Conservation (phyloP, 2,329 filamentous ascomycete species). For the Epichloe hybrida region DNA sequence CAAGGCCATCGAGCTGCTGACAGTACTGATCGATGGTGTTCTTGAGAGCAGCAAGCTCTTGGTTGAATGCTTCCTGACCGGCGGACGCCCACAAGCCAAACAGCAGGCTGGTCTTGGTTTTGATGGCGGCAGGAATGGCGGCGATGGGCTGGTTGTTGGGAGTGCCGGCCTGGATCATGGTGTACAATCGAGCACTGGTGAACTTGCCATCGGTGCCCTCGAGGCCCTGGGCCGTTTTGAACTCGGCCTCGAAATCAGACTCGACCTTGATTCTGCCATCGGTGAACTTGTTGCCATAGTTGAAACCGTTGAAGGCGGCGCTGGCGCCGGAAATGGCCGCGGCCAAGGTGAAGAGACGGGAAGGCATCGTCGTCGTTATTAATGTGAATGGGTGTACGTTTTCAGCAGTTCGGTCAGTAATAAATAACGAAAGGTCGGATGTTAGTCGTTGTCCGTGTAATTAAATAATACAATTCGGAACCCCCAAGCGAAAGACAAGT, state of each 20-base stretch:
- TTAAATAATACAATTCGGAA: too few species aligned
- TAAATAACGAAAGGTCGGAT: too few species aligned
- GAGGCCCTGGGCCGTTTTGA: constrained; percentile 50
- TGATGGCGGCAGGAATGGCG: constrained; percentile 72
- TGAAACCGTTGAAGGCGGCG: constrained; percentile 50
- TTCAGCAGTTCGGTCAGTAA: too few species aligned
- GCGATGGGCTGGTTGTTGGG: constrained; percentile 50
- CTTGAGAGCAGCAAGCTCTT: constrained; percentile 62
- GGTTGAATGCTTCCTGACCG: constrained; percentile 46
- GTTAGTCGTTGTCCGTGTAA: too few species aligned
- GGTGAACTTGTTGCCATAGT: constrained; percentile 53
- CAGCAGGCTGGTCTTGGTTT: constrained; percentile 63
- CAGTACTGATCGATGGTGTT: constrained; percentile 58
- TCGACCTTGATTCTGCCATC: constrained; percentile 46
- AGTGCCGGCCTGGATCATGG: constrained; percentile 57
- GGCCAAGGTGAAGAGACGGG: constrained; percentile 21
- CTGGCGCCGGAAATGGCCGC: constrained; percentile 20
- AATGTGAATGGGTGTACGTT: too few species aligned
- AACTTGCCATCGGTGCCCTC: constrained; percentile 48
- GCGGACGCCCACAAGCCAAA: constrained; percentile 75
- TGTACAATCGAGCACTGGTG: constrained; percentile 61
- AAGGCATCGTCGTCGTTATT: constrained; percentile 4
- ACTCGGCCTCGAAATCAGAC: constrained; percentile 56
- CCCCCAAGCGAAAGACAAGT: too few species aligned
- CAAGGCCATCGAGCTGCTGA: constrained; percentile 45